phyloP scores from a whole-genome alignment of 1,284 basidiomycete species.

The Amylostereum chailletii region DNA sequence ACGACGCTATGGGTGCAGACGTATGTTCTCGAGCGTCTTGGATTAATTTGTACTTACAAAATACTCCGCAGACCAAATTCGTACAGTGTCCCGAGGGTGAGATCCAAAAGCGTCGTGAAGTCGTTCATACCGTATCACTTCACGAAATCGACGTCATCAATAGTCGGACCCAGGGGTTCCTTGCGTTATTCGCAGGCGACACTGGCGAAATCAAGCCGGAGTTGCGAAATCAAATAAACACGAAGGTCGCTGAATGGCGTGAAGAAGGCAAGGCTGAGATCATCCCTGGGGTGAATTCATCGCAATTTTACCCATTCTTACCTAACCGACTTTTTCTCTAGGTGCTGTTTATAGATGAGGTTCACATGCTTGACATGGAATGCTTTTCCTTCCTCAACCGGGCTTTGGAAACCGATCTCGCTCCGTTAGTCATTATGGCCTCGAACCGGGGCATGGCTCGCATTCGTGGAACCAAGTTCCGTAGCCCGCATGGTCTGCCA shows the following conservation, averaged over 20 bases:
- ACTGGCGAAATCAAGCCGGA: conserved; percentile 99
- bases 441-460: conserved; percentile 93
- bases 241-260: conserved; percentile 95
- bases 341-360: conserved; percentile 91
- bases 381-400: conserved; percentile 99
- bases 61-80: conserved; percentile 74
- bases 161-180: conserved; percentile 90
- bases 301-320: neutral
- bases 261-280: conserved; percentile 99
- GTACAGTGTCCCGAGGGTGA: conserved; percentile 98
- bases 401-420: conserved; percentile 88
- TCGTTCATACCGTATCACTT: conserved; percentile 93
- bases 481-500: conserved; percentile 91
- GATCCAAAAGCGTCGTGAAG: conserved; percentile 94
- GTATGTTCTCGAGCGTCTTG: conserved; percentile 41
- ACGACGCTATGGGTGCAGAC: conserved; percentile 98
- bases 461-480: conserved; percentile 92
- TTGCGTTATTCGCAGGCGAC: conserved; percentile 77
- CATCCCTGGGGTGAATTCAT: conserved; percentile 79
- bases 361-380: conserved; percentile 99
- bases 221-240: conserved; percentile 92
- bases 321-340: conserved; percentile 19
- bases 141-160: conserved; percentile 99
- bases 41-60: neutral
- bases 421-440: conserved; percentile 97